phyloP scores from a whole-genome alignment of 2,329 filamentous ascomycete species.

The Esteya vermicola region DNA sequence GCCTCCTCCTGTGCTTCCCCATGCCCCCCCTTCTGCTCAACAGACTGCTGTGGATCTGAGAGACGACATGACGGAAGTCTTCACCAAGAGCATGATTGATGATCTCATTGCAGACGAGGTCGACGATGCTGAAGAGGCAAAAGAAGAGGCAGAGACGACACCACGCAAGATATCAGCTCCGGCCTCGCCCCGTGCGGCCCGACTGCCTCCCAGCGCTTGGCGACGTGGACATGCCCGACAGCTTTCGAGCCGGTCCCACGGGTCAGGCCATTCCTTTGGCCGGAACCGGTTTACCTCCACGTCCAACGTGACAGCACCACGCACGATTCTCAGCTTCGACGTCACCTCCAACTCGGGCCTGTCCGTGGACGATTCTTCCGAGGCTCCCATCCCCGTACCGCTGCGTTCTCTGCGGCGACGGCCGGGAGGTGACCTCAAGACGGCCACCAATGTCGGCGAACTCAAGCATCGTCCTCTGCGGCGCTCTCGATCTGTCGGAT shows the following conservation, averaged over 20 bases:
- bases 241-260: conserved; percentile 32
- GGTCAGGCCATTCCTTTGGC: conserved; percentile 35
- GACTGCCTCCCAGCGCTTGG: conserved; percentile 18
- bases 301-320: conserved; percentile 35
- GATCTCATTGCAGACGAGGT: conserved; percentile 17
- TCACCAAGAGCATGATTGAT: too few species aligned
- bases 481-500: conserved; percentile 43
- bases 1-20: too few species aligned
- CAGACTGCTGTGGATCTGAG: too few species aligned
- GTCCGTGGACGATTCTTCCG: conserved; percentile 33
- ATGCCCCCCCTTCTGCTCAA: too few species aligned
- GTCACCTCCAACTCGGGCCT: conserved; percentile 39
- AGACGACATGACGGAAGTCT: too few species aligned
- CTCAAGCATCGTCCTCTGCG: conserved; percentile 34
- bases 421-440: conserved; percentile 62
- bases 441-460: conserved; percentile 50
- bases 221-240: conserved; percentile 27
- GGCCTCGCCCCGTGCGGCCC: conserved; percentile 10
- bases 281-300: conserved; percentile 45
- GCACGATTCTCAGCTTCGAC: conserved; percentile 45
- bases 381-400: conserved; percentile 34
- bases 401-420: conserved; percentile 52
- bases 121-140: background rate
- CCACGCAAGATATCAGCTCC: conserved; percentile 5
- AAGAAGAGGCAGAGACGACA: background rate